phyloP scores from a whole-genome alignment of 140 eudicot species.

The Erigeron philadelphicus region DNA sequence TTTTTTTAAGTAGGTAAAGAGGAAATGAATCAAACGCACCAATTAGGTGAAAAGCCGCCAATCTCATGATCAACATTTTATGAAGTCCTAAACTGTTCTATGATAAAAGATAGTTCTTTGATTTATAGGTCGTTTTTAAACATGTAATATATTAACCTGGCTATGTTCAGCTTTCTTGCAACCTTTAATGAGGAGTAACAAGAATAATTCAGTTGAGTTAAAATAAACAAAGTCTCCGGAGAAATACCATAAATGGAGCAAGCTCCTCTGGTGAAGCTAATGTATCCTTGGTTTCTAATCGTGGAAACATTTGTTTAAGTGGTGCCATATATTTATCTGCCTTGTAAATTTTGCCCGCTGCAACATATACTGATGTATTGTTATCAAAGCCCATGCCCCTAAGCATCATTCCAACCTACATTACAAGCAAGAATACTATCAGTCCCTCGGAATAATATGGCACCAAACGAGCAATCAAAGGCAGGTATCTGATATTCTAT shows the following conservation, averaged over 20 bases:
- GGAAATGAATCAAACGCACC: not conserved
- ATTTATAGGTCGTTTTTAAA: not conserved
- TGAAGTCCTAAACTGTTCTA: not conserved
- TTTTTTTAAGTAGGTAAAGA: not conserved
- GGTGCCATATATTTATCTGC: slow-evolving; percentile 96
- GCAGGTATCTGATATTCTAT: not conserved
- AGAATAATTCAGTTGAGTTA: slow-evolving; percentile 2
- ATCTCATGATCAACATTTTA: not conserved
- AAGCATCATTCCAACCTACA: slow-evolving; percentile 99
- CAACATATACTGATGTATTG: slow-evolving; percentile 80
- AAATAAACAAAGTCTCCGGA: not conserved
- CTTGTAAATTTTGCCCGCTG: slow-evolving; percentile 88
- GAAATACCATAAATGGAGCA: slow-evolving; percentile 71
- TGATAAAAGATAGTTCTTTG: not conserved
- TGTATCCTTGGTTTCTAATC: slow-evolving; percentile 73
- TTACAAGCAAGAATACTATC: slow-evolving; percentile 8
- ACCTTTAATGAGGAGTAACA: not conserved
- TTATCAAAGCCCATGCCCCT: slow-evolving; percentile 99
- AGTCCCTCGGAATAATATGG: slow-evolving; percentile 6
- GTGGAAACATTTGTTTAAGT: slow-evolving; percentile 86
- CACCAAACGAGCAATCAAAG: slow-evolving; percentile 2
- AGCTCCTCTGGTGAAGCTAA: slow-evolving; percentile 87
- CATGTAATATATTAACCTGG: not conserved
- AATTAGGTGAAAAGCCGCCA: not conserved
- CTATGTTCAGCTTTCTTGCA: not conserved